Base-by-base conservation (phyloP, 306 rosid species). In the Glycine latifolia region DNA sequence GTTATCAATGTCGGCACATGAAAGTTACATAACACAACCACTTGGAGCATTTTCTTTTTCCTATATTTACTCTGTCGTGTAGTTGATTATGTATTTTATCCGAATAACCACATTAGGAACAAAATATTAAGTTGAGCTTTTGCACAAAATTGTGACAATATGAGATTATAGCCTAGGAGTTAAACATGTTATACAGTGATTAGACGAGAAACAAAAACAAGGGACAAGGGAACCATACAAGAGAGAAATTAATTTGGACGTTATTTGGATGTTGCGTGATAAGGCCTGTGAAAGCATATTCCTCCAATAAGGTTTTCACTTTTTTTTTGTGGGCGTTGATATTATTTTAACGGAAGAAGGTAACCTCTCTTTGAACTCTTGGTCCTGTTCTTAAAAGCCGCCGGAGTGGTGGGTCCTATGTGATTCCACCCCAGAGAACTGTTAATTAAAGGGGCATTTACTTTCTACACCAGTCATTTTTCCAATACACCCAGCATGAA, bases 281-380 rank as follows among this genome's bases (percentile, higher is more conserved):
- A 68, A 58, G 85, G 81, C 3, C 48, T 81, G 81, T 68, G 72
- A 58, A 58, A 12, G 70, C 10, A 69, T 71, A 26, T 49, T 26
- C 75, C 60, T 46, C 39, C 44, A 49, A 69, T 47, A 17, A 14
- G 13, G 8, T 46, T 41, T 46, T 11, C 55, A 44, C 54, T 26
- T 26, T 26, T 68, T 68, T 39, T 46, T 55, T 55, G 60, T 55
- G 33, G 31, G 33, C 31, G 33, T 15, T n/a, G n/a, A 41, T 67
- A 15, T 4, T 7, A 67, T 60, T 60, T 60, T 3, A 43, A 16
- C 55, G 55, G 26, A 46, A 68, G 73, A 35, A 68, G 5, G 20
- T 20, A 20, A 20, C 20, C 20, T 20, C 20, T 20, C 20, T 20
- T 20, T 20, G 20, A 20, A 20, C 20, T 20, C 20, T 20, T 20